Base-by-base conservation (phyloP, 2,329 filamentous ascomycete species). In the Coniochaeta hoffmannii region DNA sequence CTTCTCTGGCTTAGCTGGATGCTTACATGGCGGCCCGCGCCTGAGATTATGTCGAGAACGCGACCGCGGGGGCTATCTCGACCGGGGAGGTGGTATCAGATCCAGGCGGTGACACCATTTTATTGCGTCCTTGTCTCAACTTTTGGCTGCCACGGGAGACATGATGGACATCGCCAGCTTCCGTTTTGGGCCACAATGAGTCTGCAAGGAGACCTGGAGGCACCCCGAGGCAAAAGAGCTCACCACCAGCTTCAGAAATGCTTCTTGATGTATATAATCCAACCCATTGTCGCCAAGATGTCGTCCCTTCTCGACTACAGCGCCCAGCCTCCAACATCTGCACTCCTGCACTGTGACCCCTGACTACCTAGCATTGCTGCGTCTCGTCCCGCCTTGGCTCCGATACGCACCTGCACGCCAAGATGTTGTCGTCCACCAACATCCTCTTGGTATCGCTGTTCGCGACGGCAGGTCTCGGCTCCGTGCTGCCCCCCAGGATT, bases 401-500 rank as follows among this genome's bases (percentile, higher is more conserved):
- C n/a, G 14, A 32, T 30, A 4, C 28, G 12, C 49, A 2, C 12
- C 49, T 51, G 49, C 12, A 34, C 26, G 30, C 34, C 55, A 58
- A 36, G 24, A 61, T 60, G 58, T 54, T 60, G 55, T 38, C 56
- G 46, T 36, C 61, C 53, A 56, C 58, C 12, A 57, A 58, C 49
- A 38, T 65, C 22, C 50, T 59, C 17, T 52, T 65, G 19, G 34
- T 57, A 2, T 46, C 57, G 35, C 19, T 53, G 46, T 51, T 63
- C 15, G 59, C 56, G 22, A 55, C 51, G 36, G 35, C 56, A 26
- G 58, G 60, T 15, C 59, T 64, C 12, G 59, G 49, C 34, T 58
- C 60, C 24, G 60, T 59, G 14, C 55, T 65, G 12, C 61, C 63
- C 1, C 60, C 62, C 24, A 61, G 49, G 53, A 62, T 65, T 54